Percentiles rank a stretch among this genome's conserved stretches.
phyloP scores from a whole-genome alignment of 805 yeast genomes.

The Ogataea pignaliae region DNA sequence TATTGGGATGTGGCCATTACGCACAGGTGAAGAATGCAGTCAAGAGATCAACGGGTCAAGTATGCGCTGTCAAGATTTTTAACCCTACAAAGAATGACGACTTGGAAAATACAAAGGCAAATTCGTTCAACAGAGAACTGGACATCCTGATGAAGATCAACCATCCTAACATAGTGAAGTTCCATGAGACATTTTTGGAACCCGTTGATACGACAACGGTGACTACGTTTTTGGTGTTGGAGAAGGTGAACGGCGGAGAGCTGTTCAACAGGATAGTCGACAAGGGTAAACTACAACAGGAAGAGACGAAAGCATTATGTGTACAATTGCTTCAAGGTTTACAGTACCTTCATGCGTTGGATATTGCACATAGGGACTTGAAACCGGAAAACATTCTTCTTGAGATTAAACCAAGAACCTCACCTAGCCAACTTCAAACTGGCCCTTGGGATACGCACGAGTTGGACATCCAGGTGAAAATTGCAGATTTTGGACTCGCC shows the following conservation, averaged over 20 bases:
- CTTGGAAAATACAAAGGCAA: slow-evolving; percentile 22
- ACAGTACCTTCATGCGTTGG: slow-evolving; percentile 85
- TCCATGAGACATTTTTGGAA: slow-evolving; percentile 52
- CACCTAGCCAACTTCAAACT: slow-evolving; percentile 11
- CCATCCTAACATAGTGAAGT: slow-evolving; percentile 68
- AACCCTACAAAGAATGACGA: slow-evolving; percentile 33
- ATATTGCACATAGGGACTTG: slow-evolving; percentile 88
- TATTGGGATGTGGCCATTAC: slow-evolving; percentile 74
- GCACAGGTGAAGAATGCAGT: slow-evolving; percentile 75
- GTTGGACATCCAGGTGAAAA: slow-evolving; percentile 59
- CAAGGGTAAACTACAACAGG: slow-evolving; percentile 56
- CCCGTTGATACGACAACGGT: slow-evolving; percentile 42
- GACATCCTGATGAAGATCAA: slow-evolving; percentile 58
- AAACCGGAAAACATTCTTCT: slow-evolving; percentile 85
- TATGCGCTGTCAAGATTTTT: slow-evolving; percentile 72
- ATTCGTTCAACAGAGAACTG: slow-evolving; percentile 57
- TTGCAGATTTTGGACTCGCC: slow-evolving; percentile 79
- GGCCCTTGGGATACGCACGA: slow-evolving; percentile 63
- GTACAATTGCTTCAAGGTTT: slow-evolving; percentile 56
- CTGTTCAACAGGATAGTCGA: slow-evolving; percentile 66
- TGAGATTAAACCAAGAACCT: slow-evolving; percentile 40
- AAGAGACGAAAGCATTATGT: slow-evolving; percentile 59
- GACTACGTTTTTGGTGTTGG: slow-evolving; percentile 61
- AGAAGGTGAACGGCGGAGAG: slow-evolving; percentile 73
- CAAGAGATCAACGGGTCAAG: slow-evolving; percentile 50